Conservation (phyloP, 148 eudicot genomes). For the Arbutus unedo region DNA sequence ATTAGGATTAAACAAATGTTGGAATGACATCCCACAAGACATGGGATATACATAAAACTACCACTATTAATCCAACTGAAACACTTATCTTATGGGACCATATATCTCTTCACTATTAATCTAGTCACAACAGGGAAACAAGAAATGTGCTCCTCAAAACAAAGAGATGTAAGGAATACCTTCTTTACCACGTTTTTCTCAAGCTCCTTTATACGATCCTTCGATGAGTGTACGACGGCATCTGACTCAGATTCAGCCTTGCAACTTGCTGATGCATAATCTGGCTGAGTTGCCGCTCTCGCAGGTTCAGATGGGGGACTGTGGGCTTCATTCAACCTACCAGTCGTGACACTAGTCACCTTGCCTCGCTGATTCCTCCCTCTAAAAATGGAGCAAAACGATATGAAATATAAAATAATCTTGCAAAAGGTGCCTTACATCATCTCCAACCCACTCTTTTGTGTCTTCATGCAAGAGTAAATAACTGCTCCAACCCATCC, state of each 20-base stretch:
- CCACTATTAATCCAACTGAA: background rate
- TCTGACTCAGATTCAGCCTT: conserved; percentile 46
- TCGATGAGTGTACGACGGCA: conserved; percentile 42
- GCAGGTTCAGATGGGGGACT: conserved; percentile 37
- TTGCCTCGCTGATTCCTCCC: conserved; percentile 53
- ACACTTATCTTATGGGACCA: background rate
- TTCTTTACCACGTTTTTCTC: conserved; percentile 36
- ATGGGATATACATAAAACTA: no score
- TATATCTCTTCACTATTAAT: background rate
- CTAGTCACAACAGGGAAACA: background rate
- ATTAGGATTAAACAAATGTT: background rate
- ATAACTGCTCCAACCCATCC: background rate
- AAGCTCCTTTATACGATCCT: conserved; percentile 46
- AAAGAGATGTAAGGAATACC: conserved; percentile 4
- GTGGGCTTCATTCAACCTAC: conserved; percentile 38
- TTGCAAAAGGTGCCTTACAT: background rate
- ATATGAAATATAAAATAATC: background rate
- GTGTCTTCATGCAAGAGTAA: background rate
- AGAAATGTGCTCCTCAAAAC: background rate
- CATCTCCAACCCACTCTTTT: background rate
- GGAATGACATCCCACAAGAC: background rate
- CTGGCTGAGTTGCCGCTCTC: conserved; percentile 23
- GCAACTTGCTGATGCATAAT: conserved; percentile 39
- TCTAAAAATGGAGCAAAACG: conserved; percentile 30
- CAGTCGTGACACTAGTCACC: conserved; percentile 34